Base-by-base conservation (phyloP, 768 basidiomycete species). In the Pisolithus albus region DNA sequence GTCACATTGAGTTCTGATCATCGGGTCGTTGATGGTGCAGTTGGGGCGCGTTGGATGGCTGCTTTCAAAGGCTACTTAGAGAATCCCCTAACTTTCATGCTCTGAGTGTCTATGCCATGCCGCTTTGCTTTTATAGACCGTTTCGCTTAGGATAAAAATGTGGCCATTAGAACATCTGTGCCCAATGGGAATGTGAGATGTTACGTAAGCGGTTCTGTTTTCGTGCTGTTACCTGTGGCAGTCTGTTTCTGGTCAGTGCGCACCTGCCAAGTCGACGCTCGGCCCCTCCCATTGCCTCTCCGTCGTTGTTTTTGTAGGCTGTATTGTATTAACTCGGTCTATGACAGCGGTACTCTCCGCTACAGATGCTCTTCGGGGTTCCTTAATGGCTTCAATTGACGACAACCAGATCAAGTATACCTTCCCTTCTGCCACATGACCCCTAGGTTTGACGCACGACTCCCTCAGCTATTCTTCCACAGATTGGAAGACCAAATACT, bases 11-110 rank as follows among this genome's bases (percentile, higher is more conserved):
- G 90, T 71, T 84, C 86, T 37, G 96, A 99, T 67, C 96, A 99
- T 74, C 78, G 96, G 61, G 88, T 85, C 36, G 94, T 98, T 11
- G 96, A 99, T 69, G 96, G 96, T 42, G 96, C 96, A 45, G 82
- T 98, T 50, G 93, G 86, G 50, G 93, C 96, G 21, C 80, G 82
- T 66, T 99, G 93, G 92, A 61, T 97, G 75, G 65, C 83, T 51
- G 89, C 92, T 37, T 95, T 98, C 80, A 95, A 91, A 72, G 87
- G 90, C 38, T 96, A 93, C 72, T 76, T 98, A 61, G 95, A 98
- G 75, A 95, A 97, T 68, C 94, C 94, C 43, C 70, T 96, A 64
- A 94, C 93, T 18, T 93, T 97, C 66, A 95, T 96, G 93, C 81
- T 97, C 52, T 96, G 69, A 83, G 30, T 34, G 42, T 24, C 34